Base-by-base conservation (phyloP, 1,284 basidiomycete genomes). In the Malassezia arunalokei region DNA sequence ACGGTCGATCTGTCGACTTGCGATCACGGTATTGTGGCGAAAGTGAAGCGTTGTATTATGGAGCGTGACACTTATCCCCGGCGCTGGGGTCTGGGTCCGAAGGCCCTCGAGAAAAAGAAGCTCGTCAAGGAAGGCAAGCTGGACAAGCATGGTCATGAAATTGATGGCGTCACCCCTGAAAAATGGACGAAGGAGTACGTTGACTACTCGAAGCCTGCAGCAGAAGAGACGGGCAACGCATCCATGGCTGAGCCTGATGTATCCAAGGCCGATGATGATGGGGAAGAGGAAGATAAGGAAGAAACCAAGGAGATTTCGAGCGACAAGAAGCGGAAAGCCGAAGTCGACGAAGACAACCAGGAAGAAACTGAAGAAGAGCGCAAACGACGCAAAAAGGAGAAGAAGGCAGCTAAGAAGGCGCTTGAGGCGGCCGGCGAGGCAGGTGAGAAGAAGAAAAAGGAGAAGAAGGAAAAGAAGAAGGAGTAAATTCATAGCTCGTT, bases 41-140 rank as follows among this genome's bases (percentile, higher is more conserved):
- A 96, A 78, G 89, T 99, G 69, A 99, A 99, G 79, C 80, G 94
- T 52, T 96, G 92, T 76, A 98, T 99, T 74, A 99, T 99, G 94
- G 75, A 96, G 77, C 84, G 92, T 46, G 92, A 99, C 76, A 88
- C 89, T 15, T 98, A 98, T 76, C 94, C 94, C 37, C 82, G 94
- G 57, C 83, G 91, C 64, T 98, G 94, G 94, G 94, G 94, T 58
- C 81, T 99, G 51, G 94, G 94, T 17, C 94, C 92, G 35, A 83
- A 90, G 75, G 94, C 94, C 5, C 78, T 89, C 60, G 87, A 95
- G 76, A 98, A 98, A 81, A 99, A 98, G 79, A 95, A 95, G 68
- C 68, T 75, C 58, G 67, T 71, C 58, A 71, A 69, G 59, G 87
- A 88, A 27, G 91, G 92, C 51, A 87, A 91, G 76, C 83, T 99